Percentiles rank a stretch among this genome's conserved stretches.
These are phyloP conservation scores for Brettanomyces anomalus DNA, from an alignment of 805 yeast species.

Conservation along the genomic window DNA sequence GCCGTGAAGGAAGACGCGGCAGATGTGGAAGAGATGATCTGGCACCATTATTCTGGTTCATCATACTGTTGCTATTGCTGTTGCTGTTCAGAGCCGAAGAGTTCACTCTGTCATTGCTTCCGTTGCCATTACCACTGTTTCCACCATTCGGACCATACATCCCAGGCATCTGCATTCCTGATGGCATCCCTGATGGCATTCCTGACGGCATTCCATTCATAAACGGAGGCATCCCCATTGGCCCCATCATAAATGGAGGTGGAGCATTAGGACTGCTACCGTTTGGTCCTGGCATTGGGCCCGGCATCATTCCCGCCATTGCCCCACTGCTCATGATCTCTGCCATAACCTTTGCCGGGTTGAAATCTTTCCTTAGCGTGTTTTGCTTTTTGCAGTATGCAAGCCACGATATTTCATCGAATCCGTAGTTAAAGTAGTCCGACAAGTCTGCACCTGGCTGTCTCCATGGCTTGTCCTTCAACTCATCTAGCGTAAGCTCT, in stretches of 20 bases:
- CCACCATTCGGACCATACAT: background rate
- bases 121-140: background rate
- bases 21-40: conserved; percentile 5
- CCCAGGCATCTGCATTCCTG: conserved; percentile 1
- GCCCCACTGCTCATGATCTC: conserved; percentile 35
- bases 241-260: conserved; percentile 18
- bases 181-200: conserved; percentile 2
- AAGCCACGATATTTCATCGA: conserved; percentile 94
- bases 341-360: conserved; percentile 72
- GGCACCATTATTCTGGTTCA: background rate
- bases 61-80: background rate
- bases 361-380: conserved; percentile 66
- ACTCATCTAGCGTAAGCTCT: conserved; percentile 64
- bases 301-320: conserved; percentile 23
- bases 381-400: conserved; percentile 88
- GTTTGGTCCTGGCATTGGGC: conserved; percentile 16
- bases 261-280: conserved; percentile 6
- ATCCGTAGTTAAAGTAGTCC: conserved; percentile 94
- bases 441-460: conserved; percentile 92
- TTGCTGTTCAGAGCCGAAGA: background rate
- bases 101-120: background rate
- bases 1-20: conserved; percentile 17
- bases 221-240: conserved; percentile 19
- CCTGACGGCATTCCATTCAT: conserved; percentile 12
- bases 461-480: conserved; percentile 97